A percentile compares a stretch with the other conserved stretches of the same genome.
phyloP scores from a whole-genome alignment of 1,139 yeast species.

The Debaryomycetaceae sp. region DNA sequence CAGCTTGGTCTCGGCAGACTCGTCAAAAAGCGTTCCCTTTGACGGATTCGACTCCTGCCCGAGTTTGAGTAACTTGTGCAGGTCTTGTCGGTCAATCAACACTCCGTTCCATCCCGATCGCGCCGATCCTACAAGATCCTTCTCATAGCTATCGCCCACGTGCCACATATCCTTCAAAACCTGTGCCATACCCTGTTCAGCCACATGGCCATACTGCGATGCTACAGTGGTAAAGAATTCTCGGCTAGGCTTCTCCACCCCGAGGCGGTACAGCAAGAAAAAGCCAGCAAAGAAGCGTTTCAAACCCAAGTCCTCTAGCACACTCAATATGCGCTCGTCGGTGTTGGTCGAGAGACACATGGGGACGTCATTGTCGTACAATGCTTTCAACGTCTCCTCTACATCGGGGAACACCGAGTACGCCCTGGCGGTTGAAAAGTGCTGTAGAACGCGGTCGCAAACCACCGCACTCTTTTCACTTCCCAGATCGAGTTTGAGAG shows the following conservation, averaged over 20 bases:
- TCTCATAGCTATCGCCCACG: conserved; percentile 48
- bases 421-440: conserved; percentile 40
- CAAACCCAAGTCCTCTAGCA: conserved; percentile 37
- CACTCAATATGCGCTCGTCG: conserved; percentile 36
- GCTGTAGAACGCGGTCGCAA: conserved; percentile 30
- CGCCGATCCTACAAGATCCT: conserved; percentile 43
- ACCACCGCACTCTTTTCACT: conserved; percentile 16
- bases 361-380: conserved; percentile 20
- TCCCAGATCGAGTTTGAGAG: not conserved
- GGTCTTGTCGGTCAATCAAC: conserved; percentile 32
- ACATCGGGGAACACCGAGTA: conserved; percentile 48
- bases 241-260: conserved; percentile 39
- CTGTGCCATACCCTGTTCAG: conserved; percentile 1
- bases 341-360: conserved; percentile 49
- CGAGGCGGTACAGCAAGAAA: conserved; percentile 47
- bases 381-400: conserved; percentile 27
- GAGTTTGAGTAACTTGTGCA: conserved; percentile 13
- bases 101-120: conserved; percentile 56
- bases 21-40: conserved; percentile 2
- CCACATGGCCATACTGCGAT: conserved; percentile 2
- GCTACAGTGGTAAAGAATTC: conserved; percentile 34
- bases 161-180: conserved; percentile 46
- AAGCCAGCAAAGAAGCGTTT: conserved; percentile 27
- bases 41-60: conserved; percentile 1
- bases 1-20: not conserved